Evolutionary conservation across 768 basidiomycete genomes (phyloP), one percentile per base, ranked within the genome.

Genomic region (Mrakia frigida): DNA sequence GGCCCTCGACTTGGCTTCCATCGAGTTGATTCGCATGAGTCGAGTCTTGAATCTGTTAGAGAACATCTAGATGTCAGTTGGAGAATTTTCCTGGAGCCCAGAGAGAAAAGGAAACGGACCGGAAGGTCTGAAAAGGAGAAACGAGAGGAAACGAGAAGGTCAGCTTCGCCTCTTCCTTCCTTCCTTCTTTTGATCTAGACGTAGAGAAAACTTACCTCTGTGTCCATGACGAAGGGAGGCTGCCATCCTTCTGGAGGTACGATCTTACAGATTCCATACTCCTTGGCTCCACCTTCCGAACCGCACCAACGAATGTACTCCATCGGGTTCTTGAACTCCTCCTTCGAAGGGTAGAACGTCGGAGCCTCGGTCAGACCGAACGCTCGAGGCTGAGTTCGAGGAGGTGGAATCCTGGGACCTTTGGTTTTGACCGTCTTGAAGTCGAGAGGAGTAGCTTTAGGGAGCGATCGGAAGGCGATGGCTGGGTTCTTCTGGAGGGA

Each of bases 1-100:
- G 70, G 97, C 96, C 80, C 97, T 87, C 77, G 94, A 95, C 50
- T 95, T 92, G 23, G 97, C 97, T 85, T 98, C 96, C 79, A 99
- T 93, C 79, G 93, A 94, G 83, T 98, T 98, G 81, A 99, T 87
- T 78, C 92, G 89, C 84, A 97, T 94, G 60, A 98, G 85, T 70
- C 97, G 90, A 71, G 96, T 99, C 84, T 92, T 93, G 86, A 99
- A 99, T 69, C 93, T 91, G 85, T 97, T 98, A 76, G 87, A 25
- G 63, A 80, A 73, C 16, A 68, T 69, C 46, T 7, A 73, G 52
- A 50, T 33, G 72, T 41, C 31, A 52, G 59, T 37, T 6, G 28
- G 7, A 23, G 11, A 50, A 69, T 37, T 13, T 33, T 23, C 33
- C 10, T 39, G 11, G 16, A 39, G 13, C 33, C 13, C 3, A 1